A percentile compares a stretch with the other conserved stretches of the same genome.
Conservation (phyloP, 2,329 filamentous ascomycete species). For the Venturia oleaginea region DNA sequence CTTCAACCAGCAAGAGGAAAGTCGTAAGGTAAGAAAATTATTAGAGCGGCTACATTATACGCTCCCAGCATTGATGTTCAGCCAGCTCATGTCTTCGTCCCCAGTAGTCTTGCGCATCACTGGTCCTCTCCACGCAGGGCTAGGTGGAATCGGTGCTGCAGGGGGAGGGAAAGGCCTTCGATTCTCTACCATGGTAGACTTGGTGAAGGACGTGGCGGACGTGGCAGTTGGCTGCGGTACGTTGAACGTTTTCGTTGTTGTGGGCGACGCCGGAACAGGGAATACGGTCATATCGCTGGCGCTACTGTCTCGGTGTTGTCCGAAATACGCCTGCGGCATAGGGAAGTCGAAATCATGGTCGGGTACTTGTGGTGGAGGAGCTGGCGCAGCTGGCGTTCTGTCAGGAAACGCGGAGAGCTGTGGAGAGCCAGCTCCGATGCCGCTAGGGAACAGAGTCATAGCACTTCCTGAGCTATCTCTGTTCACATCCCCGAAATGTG, state of each 20-base stretch:
- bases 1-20: neutral
- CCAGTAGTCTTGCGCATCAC: conserved; percentile 14
- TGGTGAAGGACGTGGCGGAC: neutral
- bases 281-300: conserved; percentile 25
- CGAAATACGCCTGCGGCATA: conserved; percentile 3
- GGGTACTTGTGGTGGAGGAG: neutral
- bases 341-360: conserved; percentile 3
- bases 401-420: neutral
- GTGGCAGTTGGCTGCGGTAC: neutral
- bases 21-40: neutral
- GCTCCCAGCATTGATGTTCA: conserved; percentile 53
- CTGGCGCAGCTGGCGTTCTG: neutral
- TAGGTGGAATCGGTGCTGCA: neutral
- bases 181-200: neutral
- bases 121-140: conserved; percentile 2
- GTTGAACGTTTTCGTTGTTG: neutral
- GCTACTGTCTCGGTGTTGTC: neutral
- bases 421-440: conserved; percentile 7
- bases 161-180: neutral
- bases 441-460: conserved; percentile 21
- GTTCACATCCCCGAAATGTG: conserved; percentile 34
- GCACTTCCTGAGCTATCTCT: conserved; percentile 47
- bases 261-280: conserved; percentile 7
- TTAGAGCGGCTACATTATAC: neutral
- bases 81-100: conserved; percentile 65